These are phyloP conservation scores for Aspergillus jensenii DNA, from an alignment of 2,329 filamentous ascomycete species.

Conservation along the genomic window DNA sequence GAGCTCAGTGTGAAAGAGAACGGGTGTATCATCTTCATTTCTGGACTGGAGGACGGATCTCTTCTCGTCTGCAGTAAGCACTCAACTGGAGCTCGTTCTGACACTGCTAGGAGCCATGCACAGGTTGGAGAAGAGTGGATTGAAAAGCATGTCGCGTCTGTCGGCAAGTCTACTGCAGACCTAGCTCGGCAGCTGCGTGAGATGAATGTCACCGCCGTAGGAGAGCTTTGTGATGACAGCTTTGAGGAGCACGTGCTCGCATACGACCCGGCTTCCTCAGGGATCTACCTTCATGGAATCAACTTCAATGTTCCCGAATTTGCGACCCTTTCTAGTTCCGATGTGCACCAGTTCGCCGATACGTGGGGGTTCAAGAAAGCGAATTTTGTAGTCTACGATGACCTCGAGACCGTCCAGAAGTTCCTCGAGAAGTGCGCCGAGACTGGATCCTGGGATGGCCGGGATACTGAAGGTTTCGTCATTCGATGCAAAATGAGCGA, in stretches of 20 bases:
- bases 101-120: slow-evolving; percentile 76
- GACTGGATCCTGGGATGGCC: slow-evolving; percentile 83
- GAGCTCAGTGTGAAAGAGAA: slow-evolving; percentile 98
- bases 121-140: slow-evolving; percentile 79
- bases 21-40: slow-evolving; percentile 98
- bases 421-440: slow-evolving; percentile 86
- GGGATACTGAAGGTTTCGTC: slow-evolving; percentile 95
- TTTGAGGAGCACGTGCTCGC: slow-evolving; percentile 97
- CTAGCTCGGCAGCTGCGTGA: slow-evolving; percentile 72
- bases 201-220: slow-evolving; percentile 91
- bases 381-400: slow-evolving; percentile 73
- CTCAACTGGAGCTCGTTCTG: slow-evolving; percentile 78
- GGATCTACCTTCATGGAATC: slow-evolving; percentile 92
- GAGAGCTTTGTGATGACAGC: slow-evolving; percentile 90
- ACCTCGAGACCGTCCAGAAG: slow-evolving; percentile 68
- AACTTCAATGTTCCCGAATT: slow-evolving; percentile 95
- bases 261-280: slow-evolving; percentile 78
- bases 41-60: slow-evolving; percentile 83
- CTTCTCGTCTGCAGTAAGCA: slow-evolving; percentile 98
- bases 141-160: slow-evolving; percentile 70
- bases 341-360: slow-evolving; percentile 88
- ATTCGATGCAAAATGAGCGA: slow-evolving; percentile 75
- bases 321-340: slow-evolving; percentile 74
- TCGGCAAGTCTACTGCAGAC: slow-evolving; percentile 77
- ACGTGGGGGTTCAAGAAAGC: slow-evolving; percentile 93